phyloP scores from a whole-genome alignment of 2,329 filamentous ascomycete species.

The Microcera coccophila region DNA sequence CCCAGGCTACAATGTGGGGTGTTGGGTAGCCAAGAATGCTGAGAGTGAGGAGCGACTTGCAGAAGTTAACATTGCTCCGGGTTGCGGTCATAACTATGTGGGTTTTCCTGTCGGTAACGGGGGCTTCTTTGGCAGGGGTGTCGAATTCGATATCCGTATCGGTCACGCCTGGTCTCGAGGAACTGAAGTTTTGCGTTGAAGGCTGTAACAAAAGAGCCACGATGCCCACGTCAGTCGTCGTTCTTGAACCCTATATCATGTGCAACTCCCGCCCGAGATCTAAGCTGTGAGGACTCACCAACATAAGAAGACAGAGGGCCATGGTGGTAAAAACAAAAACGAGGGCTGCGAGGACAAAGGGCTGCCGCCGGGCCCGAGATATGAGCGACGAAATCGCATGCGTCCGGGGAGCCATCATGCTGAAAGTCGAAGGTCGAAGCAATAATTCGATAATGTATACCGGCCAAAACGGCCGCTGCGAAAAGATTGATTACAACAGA shows the following conservation, averaged over 20 bases:
- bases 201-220: too few relatives aligned
- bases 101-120: slow-evolving; percentile 5
- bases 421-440: background rate
- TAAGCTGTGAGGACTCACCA: slow-evolving; percentile 7
- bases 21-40: slow-evolving; percentile 27
- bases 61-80: slow-evolving; percentile 23
- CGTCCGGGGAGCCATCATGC: background rate
- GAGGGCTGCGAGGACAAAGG: background rate
- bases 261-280: background rate
- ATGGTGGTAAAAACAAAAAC: slow-evolving; percentile 13
- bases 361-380: slow-evolving; percentile 1
- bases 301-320: slow-evolving; percentile 3
- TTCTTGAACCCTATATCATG: background rate
- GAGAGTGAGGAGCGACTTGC: slow-evolving; percentile 31
- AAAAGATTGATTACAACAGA: too few relatives aligned
- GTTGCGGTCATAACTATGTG: slow-evolving; percentile 28
- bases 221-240: too few relatives aligned
- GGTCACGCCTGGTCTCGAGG: background rate
- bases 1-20: slow-evolving; percentile 28
- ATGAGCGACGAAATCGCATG: too few relatives aligned
- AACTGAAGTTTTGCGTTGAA: too few relatives aligned
- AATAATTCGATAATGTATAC: too few relatives aligned
- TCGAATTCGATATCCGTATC: background rate
- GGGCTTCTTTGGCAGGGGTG: background rate
- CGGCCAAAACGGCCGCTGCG: too few relatives aligned